Evolutionary conservation across 2,329 filamentous ascomycete genomes (phyloP).

Genomic region (Paecilomyces niveus): DNA sequence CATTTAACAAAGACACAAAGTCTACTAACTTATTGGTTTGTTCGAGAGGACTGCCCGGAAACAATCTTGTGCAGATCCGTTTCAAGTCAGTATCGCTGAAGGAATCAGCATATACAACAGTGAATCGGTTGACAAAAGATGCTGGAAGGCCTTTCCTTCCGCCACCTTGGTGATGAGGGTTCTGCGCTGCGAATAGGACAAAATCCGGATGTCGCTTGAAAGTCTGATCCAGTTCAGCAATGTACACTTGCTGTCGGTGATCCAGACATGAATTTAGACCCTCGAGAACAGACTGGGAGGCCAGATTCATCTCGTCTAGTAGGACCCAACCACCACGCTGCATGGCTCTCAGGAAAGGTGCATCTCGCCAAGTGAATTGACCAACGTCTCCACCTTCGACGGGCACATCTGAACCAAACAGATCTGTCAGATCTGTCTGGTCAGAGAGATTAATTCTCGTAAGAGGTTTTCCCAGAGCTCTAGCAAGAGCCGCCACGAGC

Average conservation of each 20-base stretch:
- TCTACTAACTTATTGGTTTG: constrained; percentile 62
- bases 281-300: constrained; percentile 92
- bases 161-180: constrained; percentile 94
- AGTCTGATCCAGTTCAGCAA: constrained; percentile 89
- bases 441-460: constrained; percentile 96
- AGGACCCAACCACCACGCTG: constrained; percentile 95
- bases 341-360: constrained; percentile 93
- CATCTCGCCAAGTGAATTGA: constrained; percentile 91
- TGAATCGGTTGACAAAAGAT: constrained; percentile 97
- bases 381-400: constrained; percentile 88
- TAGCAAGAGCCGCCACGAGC: constrained; percentile 75
- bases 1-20: constrained; percentile 75
- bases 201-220: constrained; percentile 87
- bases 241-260: constrained; percentile 90
- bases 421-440: constrained; percentile 93
- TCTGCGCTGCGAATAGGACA: constrained; percentile 93
- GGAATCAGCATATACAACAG: constrained; percentile 92
- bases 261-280: constrained; percentile 94
- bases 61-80: constrained; percentile 73
- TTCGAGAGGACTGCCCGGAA: constrained; percentile 53
- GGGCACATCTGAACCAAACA: constrained; percentile 94
- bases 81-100: constrained; percentile 75
- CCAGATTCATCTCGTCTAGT: constrained; percentile 97
- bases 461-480: constrained; percentile 69
- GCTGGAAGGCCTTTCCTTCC: constrained; percentile 89